Base-by-base conservation (phyloP, 805 yeast species). In the Candida mattraensis region DNA sequence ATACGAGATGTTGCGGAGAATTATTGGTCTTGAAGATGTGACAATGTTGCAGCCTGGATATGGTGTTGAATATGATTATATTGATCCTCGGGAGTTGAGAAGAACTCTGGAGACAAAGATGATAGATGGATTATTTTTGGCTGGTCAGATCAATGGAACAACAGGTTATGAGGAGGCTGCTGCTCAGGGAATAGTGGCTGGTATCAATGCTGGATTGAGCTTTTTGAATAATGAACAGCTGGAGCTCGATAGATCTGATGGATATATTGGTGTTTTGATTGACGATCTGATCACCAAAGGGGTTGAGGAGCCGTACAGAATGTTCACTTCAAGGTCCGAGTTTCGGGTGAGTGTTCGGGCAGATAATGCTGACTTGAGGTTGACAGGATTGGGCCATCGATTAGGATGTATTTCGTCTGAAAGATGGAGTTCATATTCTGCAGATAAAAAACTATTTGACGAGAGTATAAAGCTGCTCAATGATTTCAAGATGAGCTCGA, bases 161-260 rank as follows among this genome's bases (percentile, higher is more conserved):
- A 93, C 99, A 0, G 99, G 99, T 0, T 93, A 93, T 52, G 99
- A 93, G 64, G 99, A 93, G 58, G 99, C 99, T 0, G 96, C 96
- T 3, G 84, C 98, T 0, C 99, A 93, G 54, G 99, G 99, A 1
- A 71, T 87, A 35, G 64, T 93, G 28, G 99, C 99, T 1, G 99
- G 99, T 7, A 81, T 89, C 24, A 93, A 93, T 59, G 97, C 99
- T 0, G 96, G 96, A 0, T 64, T 87, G 17, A 51, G 78, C 11
- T 55, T 61, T 9, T 53, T 51, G 20, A 55, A 56, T 7, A 51
- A 60, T 18, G 61, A 61, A 1, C 74, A 76, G 1, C 60, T 93
- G 40, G 66, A 66, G 18, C 50, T 93, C 9, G 71, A 76, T 5
- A 69, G 99, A 41, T 72, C 87, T 0, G 91, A 88, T 56, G 97